Conservation (phyloP, 2,329 filamentous ascomycete genomes). For the Pseudovirgaria hyperparasitica region DNA sequence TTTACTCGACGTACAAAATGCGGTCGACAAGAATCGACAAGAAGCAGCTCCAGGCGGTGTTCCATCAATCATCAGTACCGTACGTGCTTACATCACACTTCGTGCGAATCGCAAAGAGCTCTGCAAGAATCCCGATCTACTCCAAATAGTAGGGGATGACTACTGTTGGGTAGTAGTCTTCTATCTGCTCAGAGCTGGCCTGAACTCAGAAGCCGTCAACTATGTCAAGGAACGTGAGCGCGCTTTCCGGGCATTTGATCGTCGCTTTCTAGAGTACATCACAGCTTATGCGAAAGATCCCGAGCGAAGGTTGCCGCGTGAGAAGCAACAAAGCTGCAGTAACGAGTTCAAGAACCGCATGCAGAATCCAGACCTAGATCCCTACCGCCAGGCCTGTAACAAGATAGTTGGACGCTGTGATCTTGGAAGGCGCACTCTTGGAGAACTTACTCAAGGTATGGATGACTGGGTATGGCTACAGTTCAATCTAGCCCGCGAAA, state of each 20-base stretch:
- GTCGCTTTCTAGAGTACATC: constrained; percentile 80
- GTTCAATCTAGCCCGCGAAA: constrained; percentile 49
- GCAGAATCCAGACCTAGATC: constrained; percentile 79
- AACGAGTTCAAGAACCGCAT: constrained; percentile 84
- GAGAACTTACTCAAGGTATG: constrained; percentile 44
- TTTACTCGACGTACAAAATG: constrained; percentile 60
- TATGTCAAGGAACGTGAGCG: constrained; percentile 72
- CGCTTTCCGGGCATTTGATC: constrained; percentile 81
- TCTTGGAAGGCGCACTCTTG: constrained; percentile 42
- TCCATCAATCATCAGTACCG: constrained; percentile 78
- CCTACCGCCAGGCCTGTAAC: constrained; percentile 94
- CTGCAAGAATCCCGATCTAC: constrained; percentile 63
- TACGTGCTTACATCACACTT: constrained; percentile 82
- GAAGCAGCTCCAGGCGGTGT: constrained; percentile 84
- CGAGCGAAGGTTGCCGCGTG: constrained; percentile 64
- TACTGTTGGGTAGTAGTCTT: constrained; percentile 92
- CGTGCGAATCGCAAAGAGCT: constrained; percentile 71
- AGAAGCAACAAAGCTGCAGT: constrained; percentile 75
- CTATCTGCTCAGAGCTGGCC: constrained; percentile 75
- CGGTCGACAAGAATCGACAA: constrained; percentile 70
- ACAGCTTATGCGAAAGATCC: constrained; percentile 66
- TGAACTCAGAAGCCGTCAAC: constrained; percentile 69
- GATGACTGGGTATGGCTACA: constrained; percentile 59
- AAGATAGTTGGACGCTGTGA: constrained; percentile 82
- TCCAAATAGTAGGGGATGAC: constrained; percentile 68